Evolutionary conservation across 305 asterid genomes (phyloP).

Genomic region (Solanum hybrid): DNA sequence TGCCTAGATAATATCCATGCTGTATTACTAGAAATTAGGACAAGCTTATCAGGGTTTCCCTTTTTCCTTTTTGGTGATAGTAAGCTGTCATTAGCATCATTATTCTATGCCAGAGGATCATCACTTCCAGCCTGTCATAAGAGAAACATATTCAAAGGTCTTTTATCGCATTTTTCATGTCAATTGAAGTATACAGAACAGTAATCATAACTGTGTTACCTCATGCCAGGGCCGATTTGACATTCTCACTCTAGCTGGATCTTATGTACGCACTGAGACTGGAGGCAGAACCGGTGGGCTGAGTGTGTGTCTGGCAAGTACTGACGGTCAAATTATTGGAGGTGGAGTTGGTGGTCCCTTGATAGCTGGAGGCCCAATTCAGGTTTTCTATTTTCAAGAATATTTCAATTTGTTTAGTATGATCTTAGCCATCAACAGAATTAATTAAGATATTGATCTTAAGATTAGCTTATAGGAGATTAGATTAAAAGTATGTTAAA

Average conservation of each 20-base stretch:
- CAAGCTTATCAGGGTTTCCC: background rate
- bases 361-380: constrained; percentile 51
- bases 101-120: background rate
- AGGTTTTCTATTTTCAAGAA: constrained; percentile 22
- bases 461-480: background rate
- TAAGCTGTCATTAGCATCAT: background rate
- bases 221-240: constrained; percentile 45
- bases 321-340: constrained; percentile 55
- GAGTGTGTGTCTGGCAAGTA: constrained; percentile 40
- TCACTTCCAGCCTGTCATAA: background rate
- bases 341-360: constrained; percentile 64
- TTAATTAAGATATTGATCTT: background rate
- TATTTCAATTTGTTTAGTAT: background rate
- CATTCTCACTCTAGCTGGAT: constrained; percentile 53
- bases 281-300: constrained; percentile 54
- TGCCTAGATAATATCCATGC: background rate
- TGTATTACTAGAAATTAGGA: background rate
- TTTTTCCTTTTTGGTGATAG: background rate
- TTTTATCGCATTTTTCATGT: background rate
- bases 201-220: background rate
- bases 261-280: constrained; percentile 39
- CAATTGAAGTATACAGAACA: background rate
- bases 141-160: background rate
- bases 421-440: background rate
- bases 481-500: background rate